Base-by-base conservation (phyloP, 83 land plant species). In the Diphasiastrum complanatum region DNA sequence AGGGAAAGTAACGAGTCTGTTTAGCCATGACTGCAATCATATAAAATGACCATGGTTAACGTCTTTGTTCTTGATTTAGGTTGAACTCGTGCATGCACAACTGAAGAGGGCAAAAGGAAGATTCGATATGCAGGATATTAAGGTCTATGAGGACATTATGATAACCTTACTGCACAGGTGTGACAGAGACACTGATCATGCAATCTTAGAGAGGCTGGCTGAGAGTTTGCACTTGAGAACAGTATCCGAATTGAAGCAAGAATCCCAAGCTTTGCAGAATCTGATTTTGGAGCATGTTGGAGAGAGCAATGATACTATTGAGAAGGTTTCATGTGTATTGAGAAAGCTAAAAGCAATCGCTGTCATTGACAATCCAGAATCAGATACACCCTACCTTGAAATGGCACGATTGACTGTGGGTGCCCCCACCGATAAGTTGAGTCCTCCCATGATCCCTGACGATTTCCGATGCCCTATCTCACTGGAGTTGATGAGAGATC, bases 91-190 rank as follows among this genome's bases (percentile, higher is more conserved):
- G 45, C 68, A 65, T 40, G 25, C 45, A 19, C 68, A 65, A 61
- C 68, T 65, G 46, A 65, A 40, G 1, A 52, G 68, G 2, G 68
- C 68, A 19, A 65, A 65, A 53, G 68, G 68, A 19, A 52, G 43
- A 53, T 45, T 26, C 19, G 68, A 65, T 28, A 47, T 40, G 16
- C 56, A 49, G 20, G 68, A 54, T 3, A 35, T 38, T 2, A 47
- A 65, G 0, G 62, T 65, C 12, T 51, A 49, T 31, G 37, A 51
- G 64, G 68, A 65, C 38, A 3, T 54, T 12, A 31, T 36, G 22
- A n/a, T 16, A 5, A 20, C 49, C 12, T 2, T 64, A 4, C 37
- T 30, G 18, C 25, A 51, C 19, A 38, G 23, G 27, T 19, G 61
- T 64, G 68, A 65, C 29, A 33, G 20, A 35, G 68, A 30, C 5